These are phyloP conservation scores for Flammula alnicola DNA, from an alignment of 1,284 basidiomycete genomes.

Conservation along the genomic window DNA sequence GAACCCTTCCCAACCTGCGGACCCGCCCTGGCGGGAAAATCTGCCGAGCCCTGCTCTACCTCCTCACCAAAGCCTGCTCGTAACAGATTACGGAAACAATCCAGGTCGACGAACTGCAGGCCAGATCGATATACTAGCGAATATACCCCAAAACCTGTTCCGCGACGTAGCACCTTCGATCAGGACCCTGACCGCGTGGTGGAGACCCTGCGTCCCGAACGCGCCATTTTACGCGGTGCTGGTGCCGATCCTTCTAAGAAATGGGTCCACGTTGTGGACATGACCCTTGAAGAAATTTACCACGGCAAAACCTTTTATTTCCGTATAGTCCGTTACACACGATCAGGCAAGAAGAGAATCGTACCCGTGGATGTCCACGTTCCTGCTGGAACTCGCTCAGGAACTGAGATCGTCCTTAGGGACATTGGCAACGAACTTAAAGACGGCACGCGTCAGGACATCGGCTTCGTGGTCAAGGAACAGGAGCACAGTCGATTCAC, in stretches of 20 bases:
- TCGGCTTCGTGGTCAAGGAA: slow-evolving; percentile 30
- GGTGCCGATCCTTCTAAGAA: slow-evolving; percentile 25
- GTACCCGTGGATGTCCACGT: slow-evolving; percentile 29
- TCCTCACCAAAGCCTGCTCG: slow-evolving; percentile 19
- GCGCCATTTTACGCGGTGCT: slow-evolving; percentile 24
- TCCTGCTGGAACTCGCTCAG: slow-evolving; percentile 27
- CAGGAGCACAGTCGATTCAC: slow-evolving; percentile 27
- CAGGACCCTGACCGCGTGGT: slow-evolving; percentile 17
- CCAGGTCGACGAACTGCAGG: slow-evolving; percentile 16
- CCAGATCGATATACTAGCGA: slow-evolving; percentile 14
- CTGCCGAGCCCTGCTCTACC: slow-evolving; percentile 9
- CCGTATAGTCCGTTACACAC: slow-evolving; percentile 27
- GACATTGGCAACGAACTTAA: slow-evolving; percentile 31
- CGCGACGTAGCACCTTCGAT: slow-evolving; percentile 4
- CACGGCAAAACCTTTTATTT: slow-evolving; percentile 29
- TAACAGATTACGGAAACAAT: slow-evolving; percentile 28
- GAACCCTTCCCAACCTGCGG: slow-evolving; percentile 9
- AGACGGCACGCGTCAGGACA: slow-evolving; percentile 31
- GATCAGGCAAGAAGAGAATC: slow-evolving; percentile 26
- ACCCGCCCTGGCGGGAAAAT: slow-evolving; percentile 6
- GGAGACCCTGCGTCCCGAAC: slow-evolving; percentile 24
- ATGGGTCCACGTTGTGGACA: slow-evolving; percentile 28
- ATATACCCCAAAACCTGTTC: slow-evolving; percentile 21
- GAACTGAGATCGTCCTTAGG: slow-evolving; percentile 28
- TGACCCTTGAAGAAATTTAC: slow-evolving; percentile 33